Conservation (phyloP, 306 rosid species). For the Purshia tridentata region DNA sequence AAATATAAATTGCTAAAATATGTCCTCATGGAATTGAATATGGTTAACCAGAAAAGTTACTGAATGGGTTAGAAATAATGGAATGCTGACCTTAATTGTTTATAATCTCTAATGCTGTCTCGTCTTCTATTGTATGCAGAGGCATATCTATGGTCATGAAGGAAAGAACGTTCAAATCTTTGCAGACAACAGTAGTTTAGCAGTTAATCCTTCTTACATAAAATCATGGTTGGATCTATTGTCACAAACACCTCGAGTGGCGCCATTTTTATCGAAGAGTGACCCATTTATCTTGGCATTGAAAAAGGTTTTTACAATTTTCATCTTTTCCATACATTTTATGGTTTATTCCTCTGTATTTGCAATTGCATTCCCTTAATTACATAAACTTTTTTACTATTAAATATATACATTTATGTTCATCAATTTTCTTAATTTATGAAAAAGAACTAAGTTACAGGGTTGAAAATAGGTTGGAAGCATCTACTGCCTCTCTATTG, state of each 20-base stretch:
- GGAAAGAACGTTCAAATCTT: conserved; percentile 75
- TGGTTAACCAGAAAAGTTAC: not conserved
- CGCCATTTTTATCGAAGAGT: conserved; percentile 84
- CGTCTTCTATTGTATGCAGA: conserved; percentile 54
- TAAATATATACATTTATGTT: not conserved
- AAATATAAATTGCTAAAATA: not conserved
- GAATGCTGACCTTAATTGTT: conserved; percentile 1
- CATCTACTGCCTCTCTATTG: not conserved
- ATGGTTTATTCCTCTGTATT: not conserved
- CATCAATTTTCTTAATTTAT: not conserved
- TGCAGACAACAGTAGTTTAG: conserved; percentile 79
- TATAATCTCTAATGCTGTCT: conserved; percentile 12
- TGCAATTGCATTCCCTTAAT: not conserved
- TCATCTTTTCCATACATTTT: not conserved
- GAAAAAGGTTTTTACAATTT: conserved; percentile 65
- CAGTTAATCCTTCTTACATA: conserved; percentile 89
- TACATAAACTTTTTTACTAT: not conserved
- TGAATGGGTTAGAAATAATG: conserved; percentile 1
- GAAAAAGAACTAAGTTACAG: not conserved
- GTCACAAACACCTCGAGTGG: conserved; percentile 90
- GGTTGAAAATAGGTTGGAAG: not conserved
- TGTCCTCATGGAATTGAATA: not conserved
- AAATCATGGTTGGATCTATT: conserved; percentile 80
- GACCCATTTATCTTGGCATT: conserved; percentile 75
- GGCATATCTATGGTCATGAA: conserved; percentile 83